These are phyloP conservation scores for Singerocomus inundabilis DNA, from an alignment of 1,284 basidiomycete genomes.

Conservation along the genomic window DNA sequence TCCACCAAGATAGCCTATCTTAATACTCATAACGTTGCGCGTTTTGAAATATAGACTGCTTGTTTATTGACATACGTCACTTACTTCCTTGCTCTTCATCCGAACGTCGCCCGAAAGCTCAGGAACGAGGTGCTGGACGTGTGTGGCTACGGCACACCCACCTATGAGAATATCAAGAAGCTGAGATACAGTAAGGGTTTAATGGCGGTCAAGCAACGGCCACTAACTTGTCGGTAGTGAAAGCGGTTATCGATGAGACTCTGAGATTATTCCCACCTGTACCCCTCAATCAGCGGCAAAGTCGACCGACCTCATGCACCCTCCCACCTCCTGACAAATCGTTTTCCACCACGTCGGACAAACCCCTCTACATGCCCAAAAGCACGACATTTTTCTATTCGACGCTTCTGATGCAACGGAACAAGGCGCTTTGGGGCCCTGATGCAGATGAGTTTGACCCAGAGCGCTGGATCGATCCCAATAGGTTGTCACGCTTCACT, in stretches of 20 bases:
- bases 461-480: conserved; percentile 63
- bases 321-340: conserved; percentile 53
- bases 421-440: conserved; percentile 59
- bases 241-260: conserved; percentile 71
- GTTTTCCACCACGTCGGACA: conserved; percentile 33
- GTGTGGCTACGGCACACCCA: conserved; percentile 50
- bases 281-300: conserved; percentile 63
- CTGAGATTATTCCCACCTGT: conserved; percentile 73
- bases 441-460: conserved; percentile 72
- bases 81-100: conserved; percentile 65
- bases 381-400: conserved; percentile 55
- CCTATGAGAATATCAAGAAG: conserved; percentile 51
- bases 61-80: conserved; percentile 60
- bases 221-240: conserved; percentile 43
- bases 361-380: conserved; percentile 59
- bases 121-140: conserved; percentile 60
- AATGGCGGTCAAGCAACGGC: background rate
- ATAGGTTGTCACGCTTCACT: conserved; percentile 45
- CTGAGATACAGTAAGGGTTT: conserved; percentile 59
- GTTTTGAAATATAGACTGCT: conserved; percentile 46
- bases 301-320: conserved; percentile 44
- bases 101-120: conserved; percentile 50
- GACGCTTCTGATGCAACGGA: conserved; percentile 60
- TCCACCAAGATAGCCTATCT: background rate
- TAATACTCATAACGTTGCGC: background rate